Percentiles rank a stretch among this genome's conserved stretches.
These are phyloP conservation scores for Stereum hirsutum DNA, from an alignment of 1,284 basidiomycete species.

Conservation along the genomic window DNA sequence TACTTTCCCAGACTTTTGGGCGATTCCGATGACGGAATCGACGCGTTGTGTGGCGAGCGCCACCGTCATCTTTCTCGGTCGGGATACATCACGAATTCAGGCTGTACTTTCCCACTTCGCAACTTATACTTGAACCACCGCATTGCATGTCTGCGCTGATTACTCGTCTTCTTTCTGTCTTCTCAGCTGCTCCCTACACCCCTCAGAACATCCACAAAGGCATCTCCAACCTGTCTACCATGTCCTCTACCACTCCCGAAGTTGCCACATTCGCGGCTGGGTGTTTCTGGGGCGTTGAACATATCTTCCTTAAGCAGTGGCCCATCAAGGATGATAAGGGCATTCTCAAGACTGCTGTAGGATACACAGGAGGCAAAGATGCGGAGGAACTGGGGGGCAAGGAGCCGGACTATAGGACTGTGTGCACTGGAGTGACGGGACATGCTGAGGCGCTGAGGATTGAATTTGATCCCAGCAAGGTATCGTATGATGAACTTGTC, in stretches of 20 bases:
- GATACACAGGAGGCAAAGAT: constrained; percentile 73
- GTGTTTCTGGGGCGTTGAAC: constrained; percentile 76
- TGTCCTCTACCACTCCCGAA: constrained; percentile 28
- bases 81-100: too few relatives aligned
- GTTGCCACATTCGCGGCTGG: constrained; percentile 73
- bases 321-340: constrained; percentile 58
- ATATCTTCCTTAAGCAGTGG: constrained; percentile 80
- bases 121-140: too few relatives aligned
- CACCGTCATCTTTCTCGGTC: too few relatives aligned
- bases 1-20: too few relatives aligned
- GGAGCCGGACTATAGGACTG: constrained; percentile 65
- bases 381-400: constrained; percentile 26
- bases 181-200: constrained; percentile 2
- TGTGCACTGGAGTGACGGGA: constrained; percentile 76
- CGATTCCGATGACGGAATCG: too few relatives aligned
- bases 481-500: constrained; percentile 79
- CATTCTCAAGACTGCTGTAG: constrained; percentile 64
- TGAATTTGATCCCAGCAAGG: constrained; percentile 74
- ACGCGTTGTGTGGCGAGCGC: too few relatives aligned
- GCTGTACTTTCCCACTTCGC: too few relatives aligned
- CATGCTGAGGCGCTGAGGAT: constrained; percentile 89
- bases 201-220: constrained; percentile 10
- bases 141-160: constrained; percentile 8
- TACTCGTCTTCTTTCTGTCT: constrained; percentile 4
- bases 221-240: constrained; percentile 3